Evolutionary conservation across 2,329 filamentous ascomycete species (phyloP).

Genomic region (Pyrenochaeta sp.): DNA sequence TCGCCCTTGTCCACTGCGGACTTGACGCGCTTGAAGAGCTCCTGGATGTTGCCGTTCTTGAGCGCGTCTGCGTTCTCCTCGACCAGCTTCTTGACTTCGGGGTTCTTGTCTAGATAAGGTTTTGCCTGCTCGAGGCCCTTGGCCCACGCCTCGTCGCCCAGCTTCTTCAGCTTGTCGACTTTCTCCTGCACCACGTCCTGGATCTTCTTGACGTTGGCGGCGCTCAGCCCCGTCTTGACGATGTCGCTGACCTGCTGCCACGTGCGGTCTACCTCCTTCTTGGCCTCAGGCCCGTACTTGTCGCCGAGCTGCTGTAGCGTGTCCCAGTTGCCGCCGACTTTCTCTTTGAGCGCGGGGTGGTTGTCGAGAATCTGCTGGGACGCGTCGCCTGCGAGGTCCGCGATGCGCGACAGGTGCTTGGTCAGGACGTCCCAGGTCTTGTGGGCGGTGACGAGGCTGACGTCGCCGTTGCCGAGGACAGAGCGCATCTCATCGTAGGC

Average conservation of each 20-base stretch:
- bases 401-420: constrained; percentile 67
- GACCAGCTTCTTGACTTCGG: constrained; percentile 74
- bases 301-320: constrained; percentile 74
- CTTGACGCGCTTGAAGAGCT: constrained; percentile 70
- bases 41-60: constrained; percentile 70
- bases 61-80: constrained; percentile 74
- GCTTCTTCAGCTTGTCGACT: constrained; percentile 68
- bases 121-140: constrained; percentile 75
- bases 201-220: constrained; percentile 62
- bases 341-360: constrained; percentile 75
- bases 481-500: constrained; percentile 72
- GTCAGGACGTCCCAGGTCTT: constrained; percentile 69
- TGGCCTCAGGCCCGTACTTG: constrained; percentile 75
- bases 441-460: constrained; percentile 68
- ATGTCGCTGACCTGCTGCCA: constrained; percentile 72
- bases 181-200: constrained; percentile 73
- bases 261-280: constrained; percentile 77
- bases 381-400: constrained; percentile 68
- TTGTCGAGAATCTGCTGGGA: constrained; percentile 72
- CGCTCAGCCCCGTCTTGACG: constrained; percentile 66
- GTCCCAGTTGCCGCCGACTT: constrained; percentile 71
- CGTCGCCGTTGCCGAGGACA: constrained; percentile 64
- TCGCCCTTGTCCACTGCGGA: constrained; percentile 68
- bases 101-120: constrained; percentile 77
- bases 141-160: constrained; percentile 75